Evolutionary conservation across 306 rosid genomes (phyloP).

Genomic region (Crataegus laevigata): DNA sequence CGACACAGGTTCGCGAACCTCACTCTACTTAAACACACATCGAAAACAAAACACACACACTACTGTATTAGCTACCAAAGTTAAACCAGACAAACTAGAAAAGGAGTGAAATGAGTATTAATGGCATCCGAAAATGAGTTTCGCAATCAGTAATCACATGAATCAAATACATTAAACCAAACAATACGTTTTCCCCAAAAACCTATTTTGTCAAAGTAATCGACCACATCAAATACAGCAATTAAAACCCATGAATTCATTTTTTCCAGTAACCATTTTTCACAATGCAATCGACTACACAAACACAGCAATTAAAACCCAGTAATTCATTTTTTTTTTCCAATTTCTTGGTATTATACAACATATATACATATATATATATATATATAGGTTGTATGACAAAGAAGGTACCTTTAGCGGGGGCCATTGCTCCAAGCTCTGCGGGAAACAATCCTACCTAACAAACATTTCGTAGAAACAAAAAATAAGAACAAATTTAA

Average conservation of each 20-base stretch:
- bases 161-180: no score
- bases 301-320: no score
- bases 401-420: slow-evolving; percentile 17
- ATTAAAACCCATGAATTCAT: not conserved
- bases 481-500: not conserved
- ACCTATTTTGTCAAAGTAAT: not conserved
- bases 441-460: slow-evolving; percentile 12
- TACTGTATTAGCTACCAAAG: not conserved
- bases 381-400: not conserved
- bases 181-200: no score
- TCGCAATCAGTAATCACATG: no score
- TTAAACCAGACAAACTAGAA: not conserved
- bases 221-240: not conserved
- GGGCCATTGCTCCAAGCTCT: slow-evolving; percentile 26
- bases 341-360: not conserved
- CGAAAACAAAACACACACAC: not conserved
- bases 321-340: not conserved
- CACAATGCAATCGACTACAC: not conserved
- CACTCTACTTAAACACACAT: not conserved
- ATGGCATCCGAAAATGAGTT: no score
- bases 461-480: not conserved
- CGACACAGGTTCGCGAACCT: not conserved
- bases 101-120: not conserved
- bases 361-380: not conserved
- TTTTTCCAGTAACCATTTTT: not conserved